Percentiles rank a stretch among this genome's conserved stretches.
Conservation (phyloP, 805 yeast genomes). For the Suhomyces kilbournensis region DNA sequence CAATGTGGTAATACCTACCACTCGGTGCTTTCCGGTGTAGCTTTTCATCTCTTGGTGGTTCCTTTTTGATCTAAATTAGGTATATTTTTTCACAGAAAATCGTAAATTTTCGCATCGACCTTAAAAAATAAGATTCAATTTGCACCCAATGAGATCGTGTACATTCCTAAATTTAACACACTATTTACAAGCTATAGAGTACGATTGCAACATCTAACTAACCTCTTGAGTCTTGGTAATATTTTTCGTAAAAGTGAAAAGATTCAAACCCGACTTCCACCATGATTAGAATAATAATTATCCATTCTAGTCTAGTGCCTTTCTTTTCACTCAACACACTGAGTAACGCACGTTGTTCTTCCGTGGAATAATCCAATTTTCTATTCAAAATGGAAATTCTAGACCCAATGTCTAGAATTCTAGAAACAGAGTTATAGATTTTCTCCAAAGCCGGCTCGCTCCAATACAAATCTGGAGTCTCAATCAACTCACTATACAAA, state of each 20-base stretch:
- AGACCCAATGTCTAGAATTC: conserved; percentile 69
- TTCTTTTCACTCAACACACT: conserved; percentile 74
- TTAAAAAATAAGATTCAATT: background rate
- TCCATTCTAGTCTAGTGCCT: conserved; percentile 80
- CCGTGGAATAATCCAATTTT: conserved; percentile 86
- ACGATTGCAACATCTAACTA: background rate
- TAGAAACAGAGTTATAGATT: conserved; percentile 69
- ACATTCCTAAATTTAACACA: background rate
- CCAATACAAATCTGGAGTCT: conserved; percentile 93
- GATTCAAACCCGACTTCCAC: conserved; percentile 83
- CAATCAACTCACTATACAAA: conserved; percentile 81
- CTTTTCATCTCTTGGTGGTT: background rate
- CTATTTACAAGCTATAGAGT: background rate
- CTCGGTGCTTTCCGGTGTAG: background rate
- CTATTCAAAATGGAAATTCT: conserved; percentile 77
- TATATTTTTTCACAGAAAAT: background rate
- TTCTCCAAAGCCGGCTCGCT: conserved; percentile 81
- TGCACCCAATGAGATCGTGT: background rate
- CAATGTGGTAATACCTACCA: background rate
- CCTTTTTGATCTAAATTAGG: background rate
- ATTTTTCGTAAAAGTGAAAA: conserved; percentile 67
- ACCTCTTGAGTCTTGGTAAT: background rate
- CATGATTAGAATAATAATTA: conserved; percentile 76
- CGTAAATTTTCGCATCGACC: background rate
- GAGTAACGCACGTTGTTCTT: conserved; percentile 76